Conservation (phyloP, 73 alveolate genomes). For the Effrenium voratum region DNA sequence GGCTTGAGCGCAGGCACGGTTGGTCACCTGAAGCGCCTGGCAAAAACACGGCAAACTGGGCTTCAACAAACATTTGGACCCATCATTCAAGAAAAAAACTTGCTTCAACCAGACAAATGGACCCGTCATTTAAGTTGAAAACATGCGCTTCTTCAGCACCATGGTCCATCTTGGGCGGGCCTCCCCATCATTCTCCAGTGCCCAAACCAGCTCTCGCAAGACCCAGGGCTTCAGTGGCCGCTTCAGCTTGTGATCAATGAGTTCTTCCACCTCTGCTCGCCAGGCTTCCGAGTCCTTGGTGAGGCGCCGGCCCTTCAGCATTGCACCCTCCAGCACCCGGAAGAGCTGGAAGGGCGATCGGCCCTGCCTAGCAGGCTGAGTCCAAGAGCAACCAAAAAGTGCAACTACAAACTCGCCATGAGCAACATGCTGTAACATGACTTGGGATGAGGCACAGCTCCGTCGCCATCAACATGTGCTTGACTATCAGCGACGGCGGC, state of each 20-base stretch:
- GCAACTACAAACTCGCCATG: neutral
- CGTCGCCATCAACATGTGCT: neutral
- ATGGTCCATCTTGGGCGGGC: no score
- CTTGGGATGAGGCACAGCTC: neutral
- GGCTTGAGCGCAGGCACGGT: constrained; percentile 13
- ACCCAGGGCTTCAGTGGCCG: neutral
- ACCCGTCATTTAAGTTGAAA: no score
- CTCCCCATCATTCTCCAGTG: neutral
- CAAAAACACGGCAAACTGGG: no score
- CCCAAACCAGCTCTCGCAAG: constrained; percentile 62
- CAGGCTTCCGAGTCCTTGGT: no score
- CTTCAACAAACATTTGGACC: no score
- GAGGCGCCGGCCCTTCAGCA: no score
- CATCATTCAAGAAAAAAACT: no score
- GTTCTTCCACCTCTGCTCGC: neutral
- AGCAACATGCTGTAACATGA: neutral
- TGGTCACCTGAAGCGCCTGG: no score
- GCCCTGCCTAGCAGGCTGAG: neutral
- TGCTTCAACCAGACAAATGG: no score
- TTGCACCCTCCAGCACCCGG: neutral
- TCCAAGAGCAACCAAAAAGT: neutral
- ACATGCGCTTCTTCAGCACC: no score
- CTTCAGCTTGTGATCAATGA: neutral
- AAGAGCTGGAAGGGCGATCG: neutral
- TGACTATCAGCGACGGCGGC: neutral